Evolutionary conservation across 2,329 filamentous ascomycete genomes (phyloP), one percentile per base, ranked within the genome.

Genomic region (Monilinia vaccinii-corymbosi): DNA sequence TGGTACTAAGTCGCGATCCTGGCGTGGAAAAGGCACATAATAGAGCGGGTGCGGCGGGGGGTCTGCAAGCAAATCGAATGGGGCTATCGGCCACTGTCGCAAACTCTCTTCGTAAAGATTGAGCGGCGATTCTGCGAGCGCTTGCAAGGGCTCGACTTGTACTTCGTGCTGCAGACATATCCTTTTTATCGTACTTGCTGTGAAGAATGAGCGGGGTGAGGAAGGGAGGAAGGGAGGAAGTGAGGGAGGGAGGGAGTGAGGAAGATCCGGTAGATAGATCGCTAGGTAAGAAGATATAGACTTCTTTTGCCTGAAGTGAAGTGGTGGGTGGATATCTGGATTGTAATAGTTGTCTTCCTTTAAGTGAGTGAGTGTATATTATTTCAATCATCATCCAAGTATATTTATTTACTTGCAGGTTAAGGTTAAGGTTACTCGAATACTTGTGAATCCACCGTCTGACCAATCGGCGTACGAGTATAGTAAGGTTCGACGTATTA

Each of bases 131-230:
- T 42, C 61, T 65, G 14, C 59, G 55, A 28, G 64, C 18, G 7
- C 50, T 48, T 38, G 34, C 52, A 3, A 66, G 4, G 45, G 55
- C 58, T 44, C 61, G 53, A 21, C 42, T 56, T 16, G 53, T 51
- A 23, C 34, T 61, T 45, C 60, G 56, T 56, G 38, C 45, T 40
- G 63, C 60, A 62, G 64, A 64, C 63, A 66, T 62, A 53, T 60
- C 56, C 49, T 40, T 31, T 32, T 32, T 34, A 44, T 55, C 38
- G 38, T 32, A 18, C 23, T 55, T 34, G 51, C 32, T 47, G 23
- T 38, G 23, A 47, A 36, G 42, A 5, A 23, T 32, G 47, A 18
- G 57, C 38, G 38, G 48, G 48, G 45, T 46, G 32, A 32, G n/a
- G 38, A 34, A 31, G 25, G 3, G 25, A 32, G 25, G 38, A 34